Percentiles rank a stretch among this genome's conserved stretches.
Conservation (phyloP, 495 filamentous ascomycete species). For the Barbatosphaeria neglecta region DNA sequence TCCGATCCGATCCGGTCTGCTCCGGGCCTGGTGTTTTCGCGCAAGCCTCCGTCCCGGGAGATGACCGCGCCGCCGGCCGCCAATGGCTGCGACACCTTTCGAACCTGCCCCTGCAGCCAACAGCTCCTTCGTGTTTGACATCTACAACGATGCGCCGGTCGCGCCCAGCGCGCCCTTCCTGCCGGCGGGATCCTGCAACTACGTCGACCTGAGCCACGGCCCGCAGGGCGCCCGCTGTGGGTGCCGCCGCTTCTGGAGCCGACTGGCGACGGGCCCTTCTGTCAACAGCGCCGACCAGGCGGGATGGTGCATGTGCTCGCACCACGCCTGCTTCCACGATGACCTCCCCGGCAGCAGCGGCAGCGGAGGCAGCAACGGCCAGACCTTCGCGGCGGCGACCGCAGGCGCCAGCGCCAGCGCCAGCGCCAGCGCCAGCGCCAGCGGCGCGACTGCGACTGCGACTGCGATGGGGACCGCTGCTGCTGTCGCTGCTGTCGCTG, state of each 20-base stretch:
- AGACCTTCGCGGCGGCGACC: too few relatives aligned
- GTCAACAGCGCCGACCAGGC: slow-evolving; percentile 19
- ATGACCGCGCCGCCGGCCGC: slow-evolving; percentile 14
- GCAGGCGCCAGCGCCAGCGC: too few relatives aligned
- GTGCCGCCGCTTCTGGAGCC: slow-evolving; percentile 55
- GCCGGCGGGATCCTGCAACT: slow-evolving; percentile 51
- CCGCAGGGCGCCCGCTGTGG: slow-evolving; percentile 41
- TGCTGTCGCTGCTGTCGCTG: slow-evolving; percentile 5
- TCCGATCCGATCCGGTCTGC: not conserved
- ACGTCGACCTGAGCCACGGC: slow-evolving; percentile 38
- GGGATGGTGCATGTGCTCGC: slow-evolving; percentile 56
- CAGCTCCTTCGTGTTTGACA: slow-evolving; percentile 33
- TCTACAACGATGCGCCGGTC: slow-evolving; percentile 31
- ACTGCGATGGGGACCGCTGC: not conserved
- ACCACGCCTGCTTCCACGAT: slow-evolving; percentile 64
- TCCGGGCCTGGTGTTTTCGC: not conserved
- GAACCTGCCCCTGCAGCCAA: slow-evolving; percentile 23
- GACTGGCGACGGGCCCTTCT: slow-evolving; percentile 12
- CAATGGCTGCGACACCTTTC: slow-evolving; percentile 39
- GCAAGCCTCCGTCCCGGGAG: slow-evolving; percentile 7
- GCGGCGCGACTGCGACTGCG: too few relatives aligned
- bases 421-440: not conserved
- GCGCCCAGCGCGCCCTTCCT: slow-evolving; percentile 20
- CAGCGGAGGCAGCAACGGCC: too few relatives aligned
- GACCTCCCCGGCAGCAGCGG: slow-evolving; percentile 19